A percentile compares a stretch with the other conserved stretches of the same genome.
These are phyloP conservation scores for Candida koratica DNA, from an alignment of 805 yeast genomes.

Conservation along the genomic window DNA sequence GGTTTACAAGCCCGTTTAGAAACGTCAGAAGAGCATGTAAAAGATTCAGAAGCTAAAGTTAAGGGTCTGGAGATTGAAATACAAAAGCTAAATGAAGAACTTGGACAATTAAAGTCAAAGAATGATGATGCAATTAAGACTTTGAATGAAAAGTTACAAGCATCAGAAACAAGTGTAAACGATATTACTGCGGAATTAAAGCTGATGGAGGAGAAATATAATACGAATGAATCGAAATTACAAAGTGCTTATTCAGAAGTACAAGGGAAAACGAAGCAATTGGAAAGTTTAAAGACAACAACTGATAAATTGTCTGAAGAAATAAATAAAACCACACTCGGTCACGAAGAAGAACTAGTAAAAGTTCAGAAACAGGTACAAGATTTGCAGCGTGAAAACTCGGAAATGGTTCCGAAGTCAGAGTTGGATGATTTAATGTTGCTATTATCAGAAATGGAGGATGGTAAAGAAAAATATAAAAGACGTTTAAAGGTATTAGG, in stretches of 20 bases:
- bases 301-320: neutral
- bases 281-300: no score
- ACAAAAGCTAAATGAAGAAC: no score
- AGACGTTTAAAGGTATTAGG: conserved; percentile 48
- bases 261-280: conserved; percentile 1
- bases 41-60: neutral
- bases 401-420: conserved; percentile 8
- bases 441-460: conserved; percentile 73
- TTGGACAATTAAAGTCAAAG: conserved; percentile 1
- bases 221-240: neutral
- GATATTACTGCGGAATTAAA: neutral
- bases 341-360: neutral
- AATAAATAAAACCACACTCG: no score
- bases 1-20: conserved; percentile 3
- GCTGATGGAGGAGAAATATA: neutral
- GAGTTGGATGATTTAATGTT: conserved; percentile 65
- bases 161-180: neutral
- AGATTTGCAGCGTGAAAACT: neutral
- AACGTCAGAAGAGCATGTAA: neutral
- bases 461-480: conserved; percentile 57
- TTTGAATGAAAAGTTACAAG: conserved; percentile 1
- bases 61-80: no score
- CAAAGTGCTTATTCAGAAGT: neutral
- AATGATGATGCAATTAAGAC: neutral
- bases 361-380: neutral